Percentiles rank a stretch among this genome's conserved stretches.
Conservation (phyloP, 2,329 filamentous ascomycete species). For the Annulohypoxylon truncatum region DNA sequence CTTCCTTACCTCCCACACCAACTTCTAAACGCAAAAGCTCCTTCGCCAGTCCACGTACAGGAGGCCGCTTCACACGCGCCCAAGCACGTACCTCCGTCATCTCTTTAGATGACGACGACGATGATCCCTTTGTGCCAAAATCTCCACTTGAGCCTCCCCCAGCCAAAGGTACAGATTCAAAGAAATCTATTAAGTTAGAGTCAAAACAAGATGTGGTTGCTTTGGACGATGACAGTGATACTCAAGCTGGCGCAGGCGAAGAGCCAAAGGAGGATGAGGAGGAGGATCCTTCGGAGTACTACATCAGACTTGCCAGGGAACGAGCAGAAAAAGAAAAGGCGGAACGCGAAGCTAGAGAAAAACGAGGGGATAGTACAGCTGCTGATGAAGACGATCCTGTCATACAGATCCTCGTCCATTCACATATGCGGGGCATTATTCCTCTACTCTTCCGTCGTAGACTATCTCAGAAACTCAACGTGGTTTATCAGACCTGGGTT, state of each 20-base stretch:
- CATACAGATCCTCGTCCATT: constrained; percentile 75
- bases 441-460: constrained; percentile 73
- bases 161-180: neutral
- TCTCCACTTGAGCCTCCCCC: constrained; percentile 5
- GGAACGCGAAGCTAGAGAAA: constrained; percentile 41
- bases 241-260: constrained; percentile 44
- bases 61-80: constrained; percentile 11
- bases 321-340: constrained; percentile 46
- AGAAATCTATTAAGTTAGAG: neutral
- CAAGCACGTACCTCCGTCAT: constrained; percentile 34
- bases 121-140: neutral
- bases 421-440: constrained; percentile 70
- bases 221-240: constrained; percentile 33
- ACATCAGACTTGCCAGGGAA: constrained; percentile 58
- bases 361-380: constrained; percentile 18
- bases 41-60: neutral
- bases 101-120: constrained; percentile 39
- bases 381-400: constrained; percentile 55
- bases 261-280: constrained; percentile 38
- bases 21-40: constrained; percentile 26
- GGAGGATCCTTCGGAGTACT: constrained; percentile 60
- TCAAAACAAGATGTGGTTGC: constrained; percentile 19
- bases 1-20: constrained; percentile 30
- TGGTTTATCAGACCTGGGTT: constrained; percentile 78
- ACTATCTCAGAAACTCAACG: constrained; percentile 73